These are phyloP conservation scores for Sporothrix schenckii DNA, from an alignment of 2,329 filamentous ascomycete genomes.

Conservation along the genomic window DNA sequence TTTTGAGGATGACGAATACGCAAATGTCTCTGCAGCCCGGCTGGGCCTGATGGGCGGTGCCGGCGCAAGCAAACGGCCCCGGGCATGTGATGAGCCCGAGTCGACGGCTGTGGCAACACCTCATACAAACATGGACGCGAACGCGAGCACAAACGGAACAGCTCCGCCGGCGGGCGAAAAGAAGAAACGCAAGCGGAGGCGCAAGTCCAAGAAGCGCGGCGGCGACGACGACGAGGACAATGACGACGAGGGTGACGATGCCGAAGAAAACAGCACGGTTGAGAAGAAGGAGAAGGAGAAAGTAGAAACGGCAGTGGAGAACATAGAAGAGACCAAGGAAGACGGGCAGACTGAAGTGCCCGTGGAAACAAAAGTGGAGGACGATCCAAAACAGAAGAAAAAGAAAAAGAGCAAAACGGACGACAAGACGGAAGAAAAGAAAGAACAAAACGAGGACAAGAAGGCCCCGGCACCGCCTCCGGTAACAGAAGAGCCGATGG, in stretches of 20 bases:
- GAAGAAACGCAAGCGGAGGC: slow-evolving; percentile 33
- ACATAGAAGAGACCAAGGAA: neutral
- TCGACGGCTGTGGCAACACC: neutral
- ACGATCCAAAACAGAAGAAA: neutral
- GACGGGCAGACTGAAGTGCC: neutral
- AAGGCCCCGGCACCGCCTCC: slow-evolving; percentile 26
- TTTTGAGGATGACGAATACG: slow-evolving; percentile 37
- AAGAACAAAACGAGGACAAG: slow-evolving; percentile 40
- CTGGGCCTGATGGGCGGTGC: slow-evolving; percentile 15
- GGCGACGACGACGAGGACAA: slow-evolving; percentile 22
- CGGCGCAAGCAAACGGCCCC: slow-evolving; percentile 27
- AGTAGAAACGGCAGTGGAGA: neutral
- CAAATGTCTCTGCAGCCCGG: slow-evolving; percentile 22
- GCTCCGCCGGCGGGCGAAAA: slow-evolving; percentile 28
- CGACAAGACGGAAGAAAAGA: slow-evolving; percentile 34
- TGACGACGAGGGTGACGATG: neutral
- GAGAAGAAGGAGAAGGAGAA: neutral
- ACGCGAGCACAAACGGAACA: neutral
- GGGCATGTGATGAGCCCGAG: slow-evolving; percentile 3
- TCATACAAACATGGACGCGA: neutral
- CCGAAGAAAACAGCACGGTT: neutral
- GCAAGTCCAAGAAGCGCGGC: slow-evolving; percentile 33
- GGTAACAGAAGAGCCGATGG: slow-evolving; percentile 10
- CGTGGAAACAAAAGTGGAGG: neutral
- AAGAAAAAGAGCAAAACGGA: neutral